These are phyloP conservation scores for Claviceps arundinis DNA, from an alignment of 2,329 filamentous ascomycete genomes.

Conservation along the genomic window DNA sequence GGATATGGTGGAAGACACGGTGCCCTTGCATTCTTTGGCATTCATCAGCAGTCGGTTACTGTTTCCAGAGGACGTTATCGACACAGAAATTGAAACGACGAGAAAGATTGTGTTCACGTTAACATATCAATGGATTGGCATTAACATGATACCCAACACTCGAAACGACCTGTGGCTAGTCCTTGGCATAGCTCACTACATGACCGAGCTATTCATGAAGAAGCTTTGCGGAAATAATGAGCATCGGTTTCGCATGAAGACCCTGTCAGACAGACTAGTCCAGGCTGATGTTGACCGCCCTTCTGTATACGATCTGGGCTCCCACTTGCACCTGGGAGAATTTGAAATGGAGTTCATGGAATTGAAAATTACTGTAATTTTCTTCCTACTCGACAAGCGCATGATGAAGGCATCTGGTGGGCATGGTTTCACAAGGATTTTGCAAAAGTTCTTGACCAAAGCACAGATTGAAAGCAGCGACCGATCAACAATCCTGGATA, in stretches of 20 bases:
- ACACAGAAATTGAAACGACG: slow-evolving; percentile 71
- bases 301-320: slow-evolving; percentile 68
- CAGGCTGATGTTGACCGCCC: slow-evolving; percentile 72
- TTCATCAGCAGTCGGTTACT: slow-evolving; percentile 79
- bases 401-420: slow-evolving; percentile 73
- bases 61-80: slow-evolving; percentile 73
- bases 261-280: slow-evolving; percentile 67
- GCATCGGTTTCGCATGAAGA: slow-evolving; percentile 81
- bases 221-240: slow-evolving; percentile 89
- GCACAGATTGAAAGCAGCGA: slow-evolving; percentile 53
- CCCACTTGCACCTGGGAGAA: slow-evolving; percentile 62
- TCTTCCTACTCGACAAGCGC: slow-evolving; percentile 87
- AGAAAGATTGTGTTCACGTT: slow-evolving; percentile 70
- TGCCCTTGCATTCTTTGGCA: slow-evolving; percentile 69
- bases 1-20: slow-evolving; percentile 63
- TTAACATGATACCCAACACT: slow-evolving; percentile 78
- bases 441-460: slow-evolving; percentile 74
- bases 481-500: slow-evolving; percentile 60
- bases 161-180: slow-evolving; percentile 78
- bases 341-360: slow-evolving; percentile 85
- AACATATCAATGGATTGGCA: slow-evolving; percentile 86
- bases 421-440: slow-evolving; percentile 72
- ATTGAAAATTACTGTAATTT: slow-evolving; percentile 77
- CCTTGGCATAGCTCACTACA: slow-evolving; percentile 82
- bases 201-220: slow-evolving; percentile 87